Evolutionary conservation across 2,329 filamentous ascomycete genomes (phyloP), one percentile per base, ranked within the genome.

Genomic region (Arachnomyces sp.): DNA sequence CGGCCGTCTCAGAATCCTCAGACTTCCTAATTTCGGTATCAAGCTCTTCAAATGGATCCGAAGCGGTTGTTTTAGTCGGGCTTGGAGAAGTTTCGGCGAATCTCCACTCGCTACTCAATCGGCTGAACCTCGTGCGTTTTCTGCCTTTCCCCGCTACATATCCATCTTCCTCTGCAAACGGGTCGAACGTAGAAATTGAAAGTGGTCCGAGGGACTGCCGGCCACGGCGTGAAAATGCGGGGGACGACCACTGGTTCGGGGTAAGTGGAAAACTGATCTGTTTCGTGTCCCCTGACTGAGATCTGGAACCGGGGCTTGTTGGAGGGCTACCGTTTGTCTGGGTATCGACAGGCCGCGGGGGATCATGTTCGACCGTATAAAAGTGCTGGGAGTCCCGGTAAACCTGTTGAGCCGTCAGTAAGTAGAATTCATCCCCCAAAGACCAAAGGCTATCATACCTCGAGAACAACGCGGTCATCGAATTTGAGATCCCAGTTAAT

Each of bases 181-280:
- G 75, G 51, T 88, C 80, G 46, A 78, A 73, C 1, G 72, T 72
- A 3, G 73, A 73, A 47, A 84, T 77, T 37, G 82, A 77, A 1
- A 83, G 62, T 1, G 78, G 77, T 1, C 81, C 81, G 41, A 82
- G 82, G 0, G 84, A 88, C 3, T 83, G 66, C 40, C 83, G 73
- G 11, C 77, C 74, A 39, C 82, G 74, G 58, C 84, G 89, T 14
- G 86, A 65, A 50, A 93, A 94, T 0, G 86, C 85, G 1, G 88
- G 88, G 2, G 87, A 93, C 3, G 76, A 70, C 66, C 80, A 92
- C 49, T 82, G 75, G 13, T 70, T 65, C 33, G 66, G 52, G 7
- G 67, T 67, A 34, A 66, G 12, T 28, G 21, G 18, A n/a, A 39
- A n/a, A 12, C 32, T 21, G 17, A 41, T 18, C 7, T 42, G 39